Conservation (phyloP, 2,329 filamentous ascomycete genomes). For the Rhinocladiella mackenziei region DNA sequence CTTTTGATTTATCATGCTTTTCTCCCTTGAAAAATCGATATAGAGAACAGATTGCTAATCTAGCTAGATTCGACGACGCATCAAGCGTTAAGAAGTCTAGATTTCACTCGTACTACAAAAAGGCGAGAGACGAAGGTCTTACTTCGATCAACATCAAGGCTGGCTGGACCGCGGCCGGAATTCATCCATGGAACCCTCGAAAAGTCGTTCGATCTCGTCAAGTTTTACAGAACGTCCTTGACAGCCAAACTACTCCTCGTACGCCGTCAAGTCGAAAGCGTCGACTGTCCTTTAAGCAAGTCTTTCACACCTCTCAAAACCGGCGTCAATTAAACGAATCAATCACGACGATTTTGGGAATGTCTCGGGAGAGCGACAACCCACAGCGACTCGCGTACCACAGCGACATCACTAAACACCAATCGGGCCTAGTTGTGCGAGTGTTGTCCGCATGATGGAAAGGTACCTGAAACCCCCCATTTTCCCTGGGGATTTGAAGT, state of each 20-base stretch:
- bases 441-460: no score
- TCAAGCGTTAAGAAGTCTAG: conserved; percentile 2
- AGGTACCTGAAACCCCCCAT: no score
- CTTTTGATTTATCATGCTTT: conserved; percentile 25
- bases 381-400: no score
- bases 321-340: neutral
- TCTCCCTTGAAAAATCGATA: conserved; percentile 47
- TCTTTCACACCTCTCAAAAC: conserved; percentile 2
- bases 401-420: no score
- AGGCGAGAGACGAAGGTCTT: conserved; percentile 7
- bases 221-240: neutral
- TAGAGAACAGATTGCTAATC: conserved; percentile 6
- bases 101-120: conserved; percentile 8
- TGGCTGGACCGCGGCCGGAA: conserved; percentile 2
- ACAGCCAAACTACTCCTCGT: neutral
- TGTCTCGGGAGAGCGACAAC: no score
- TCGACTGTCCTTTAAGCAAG: neutral
- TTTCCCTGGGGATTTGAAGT: no score
- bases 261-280: conserved; percentile 6
- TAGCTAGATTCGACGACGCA: conserved; percentile 10
- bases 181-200: conserved; percentile 4
- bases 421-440: no score
- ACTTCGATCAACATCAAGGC: neutral
- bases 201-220: conserved; percentile 2
- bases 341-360: no score